Evolutionary conservation across 495 filamentous ascomycete genomes (phyloP).

Genomic region (Neurospora sp.): DNA sequence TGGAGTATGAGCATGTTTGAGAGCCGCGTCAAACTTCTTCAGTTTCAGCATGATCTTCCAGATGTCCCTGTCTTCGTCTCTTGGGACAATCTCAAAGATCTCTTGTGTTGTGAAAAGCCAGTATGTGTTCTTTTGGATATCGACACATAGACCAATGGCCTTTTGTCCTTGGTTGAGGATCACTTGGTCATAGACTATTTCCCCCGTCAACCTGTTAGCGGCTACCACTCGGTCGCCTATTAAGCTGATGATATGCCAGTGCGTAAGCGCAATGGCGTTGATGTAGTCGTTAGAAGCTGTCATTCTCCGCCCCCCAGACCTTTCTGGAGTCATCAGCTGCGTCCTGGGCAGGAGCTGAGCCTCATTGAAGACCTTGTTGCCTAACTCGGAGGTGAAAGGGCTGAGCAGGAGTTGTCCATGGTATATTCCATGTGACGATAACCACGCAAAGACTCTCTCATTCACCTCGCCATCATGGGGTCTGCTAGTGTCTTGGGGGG

Average conservation of each 20-base stretch:
- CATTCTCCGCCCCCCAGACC: slow-evolving; percentile 48
- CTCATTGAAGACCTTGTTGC: slow-evolving; percentile 54
- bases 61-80: slow-evolving; percentile 83
- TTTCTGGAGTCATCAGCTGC: slow-evolving; percentile 55
- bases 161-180: slow-evolving; percentile 74
- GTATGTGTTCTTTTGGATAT: slow-evolving; percentile 87
- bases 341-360: slow-evolving; percentile 66
- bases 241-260: slow-evolving; percentile 85
- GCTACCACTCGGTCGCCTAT: slow-evolving; percentile 73
- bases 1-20: slow-evolving; percentile 62
- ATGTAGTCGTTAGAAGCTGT: slow-evolving; percentile 54
- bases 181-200: slow-evolving; percentile 72
- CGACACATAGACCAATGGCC: slow-evolving; percentile 70
- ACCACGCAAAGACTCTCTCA: slow-evolving; percentile 81
- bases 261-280: slow-evolving; percentile 72
- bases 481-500: slow-evolving; percentile 39
- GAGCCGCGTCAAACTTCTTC: slow-evolving; percentile 78
- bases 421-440: slow-evolving; percentile 77
- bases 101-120: slow-evolving; percentile 88
- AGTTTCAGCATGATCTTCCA: slow-evolving; percentile 84
- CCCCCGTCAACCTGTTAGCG: slow-evolving; percentile 75
- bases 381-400: slow-evolving; percentile 44
- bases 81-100: slow-evolving; percentile 86
- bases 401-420: slow-evolving; percentile 61
- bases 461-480: slow-evolving; percentile 28